Percentiles rank a stretch among this genome's conserved stretches.
These are phyloP conservation scores for Camelina neglecta DNA, from an alignment of 345 rosid genomes.

Conservation along the genomic window DNA sequence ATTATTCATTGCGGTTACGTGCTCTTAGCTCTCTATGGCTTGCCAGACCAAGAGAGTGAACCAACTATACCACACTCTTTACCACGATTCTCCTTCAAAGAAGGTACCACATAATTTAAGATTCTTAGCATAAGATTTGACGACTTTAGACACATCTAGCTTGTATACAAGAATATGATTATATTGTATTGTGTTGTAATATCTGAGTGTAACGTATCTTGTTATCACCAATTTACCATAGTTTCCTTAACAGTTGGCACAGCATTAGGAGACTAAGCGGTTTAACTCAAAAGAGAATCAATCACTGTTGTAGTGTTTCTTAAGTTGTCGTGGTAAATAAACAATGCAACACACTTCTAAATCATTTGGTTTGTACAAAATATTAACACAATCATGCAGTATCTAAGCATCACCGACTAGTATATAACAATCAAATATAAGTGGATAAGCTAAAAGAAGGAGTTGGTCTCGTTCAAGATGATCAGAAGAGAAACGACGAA, in stretches of 20 bases:
- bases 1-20: constrained; percentile 81
- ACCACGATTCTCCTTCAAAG: constrained; percentile 29
- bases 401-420: background rate
- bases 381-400: background rate
- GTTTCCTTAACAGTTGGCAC: background rate
- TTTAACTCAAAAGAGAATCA: constrained; percentile 1
- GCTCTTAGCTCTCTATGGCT: constrained; percentile 99
- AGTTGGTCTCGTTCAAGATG: constrained; percentile 39
- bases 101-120: constrained; percentile 26
- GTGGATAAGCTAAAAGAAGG: constrained; percentile 26
- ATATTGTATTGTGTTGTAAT: constrained; percentile 25
- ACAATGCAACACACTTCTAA: background rate
- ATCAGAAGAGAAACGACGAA: constrained; percentile 34
- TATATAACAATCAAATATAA: background rate
- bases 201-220: constrained; percentile 2
- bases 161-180: constrained; percentile 29
- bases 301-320: background rate
- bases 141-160: constrained; percentile 21
- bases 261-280: background rate
- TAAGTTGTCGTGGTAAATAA: background rate
- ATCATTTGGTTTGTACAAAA: background rate
- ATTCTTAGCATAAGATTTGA: constrained; percentile 35
- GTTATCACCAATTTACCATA: background rate
- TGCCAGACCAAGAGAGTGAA: constrained; percentile 91
- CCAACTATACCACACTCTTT: constrained; percentile 12